Percentiles rank a stretch among this genome's conserved stretches.
Evolutionary conservation across 2,329 filamentous ascomycete species (phyloP).

Genomic region (Achaetomium macrosporum): DNA sequence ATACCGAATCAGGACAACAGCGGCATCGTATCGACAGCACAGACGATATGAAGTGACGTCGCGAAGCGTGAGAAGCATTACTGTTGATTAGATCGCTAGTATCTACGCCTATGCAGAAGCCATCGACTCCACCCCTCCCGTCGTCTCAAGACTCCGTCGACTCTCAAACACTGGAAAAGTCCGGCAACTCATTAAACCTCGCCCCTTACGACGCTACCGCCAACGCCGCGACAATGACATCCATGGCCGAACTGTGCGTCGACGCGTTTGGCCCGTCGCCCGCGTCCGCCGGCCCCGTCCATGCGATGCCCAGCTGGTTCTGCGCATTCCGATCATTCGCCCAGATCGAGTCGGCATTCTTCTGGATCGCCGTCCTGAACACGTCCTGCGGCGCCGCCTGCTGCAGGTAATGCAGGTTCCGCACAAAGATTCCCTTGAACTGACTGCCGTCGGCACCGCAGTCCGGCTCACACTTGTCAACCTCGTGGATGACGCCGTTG

Average conservation of each 20-base stretch:
- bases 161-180: no score
- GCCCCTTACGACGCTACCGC: conserved; percentile 29
- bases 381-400: conserved; percentile 41
- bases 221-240: conserved; percentile 59
- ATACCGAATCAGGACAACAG: background rate
- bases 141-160: no score
- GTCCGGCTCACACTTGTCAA: conserved; percentile 42
- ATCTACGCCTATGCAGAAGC: no score
- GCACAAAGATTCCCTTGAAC: conserved; percentile 66
- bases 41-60: background rate
- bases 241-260: conserved; percentile 60
- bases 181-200: background rate
- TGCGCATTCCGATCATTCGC: conserved; percentile 43
- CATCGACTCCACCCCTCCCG: background rate
- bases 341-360: conserved; percentile 64
- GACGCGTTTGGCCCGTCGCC: conserved; percentile 46
- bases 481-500: conserved; percentile 47
- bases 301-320: conserved; percentile 54
- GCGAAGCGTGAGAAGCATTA: background rate
- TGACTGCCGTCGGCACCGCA: conserved; percentile 49
- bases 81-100: no score
- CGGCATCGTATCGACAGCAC: background rate
- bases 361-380: conserved; percentile 50
- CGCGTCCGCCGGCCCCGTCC: conserved; percentile 49
- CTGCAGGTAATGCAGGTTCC: conserved; percentile 56